phyloP scores from a whole-genome alignment of 2,329 filamentous ascomycete species.

The Diaporthe sp. region DNA sequence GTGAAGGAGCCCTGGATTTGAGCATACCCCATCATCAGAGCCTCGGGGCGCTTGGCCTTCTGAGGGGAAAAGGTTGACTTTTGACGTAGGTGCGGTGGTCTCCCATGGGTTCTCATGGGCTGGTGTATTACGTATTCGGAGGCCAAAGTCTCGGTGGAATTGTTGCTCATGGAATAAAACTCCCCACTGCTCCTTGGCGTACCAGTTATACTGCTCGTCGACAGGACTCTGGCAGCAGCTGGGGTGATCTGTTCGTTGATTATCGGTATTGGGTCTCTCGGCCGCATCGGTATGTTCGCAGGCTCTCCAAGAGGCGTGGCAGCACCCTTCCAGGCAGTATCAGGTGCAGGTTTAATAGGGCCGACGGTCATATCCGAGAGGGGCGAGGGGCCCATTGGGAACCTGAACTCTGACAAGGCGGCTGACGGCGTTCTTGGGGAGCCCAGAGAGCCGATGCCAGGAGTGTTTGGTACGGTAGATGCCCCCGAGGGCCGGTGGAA shows the following conservation, averaged over 20 bases:
- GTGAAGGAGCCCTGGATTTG: slow-evolving; percentile 94
- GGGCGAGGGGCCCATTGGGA: slow-evolving; percentile 64
- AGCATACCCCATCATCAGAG: slow-evolving; percentile 97
- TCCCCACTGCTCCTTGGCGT: slow-evolving; percentile 94
- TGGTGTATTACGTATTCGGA: slow-evolving; percentile 84
- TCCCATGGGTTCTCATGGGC: slow-evolving; percentile 51
- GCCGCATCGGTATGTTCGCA: slow-evolving; percentile 54
- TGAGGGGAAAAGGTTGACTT: slow-evolving; percentile 60
- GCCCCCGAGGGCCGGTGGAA: slow-evolving; percentile 55
- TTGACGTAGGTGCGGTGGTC: slow-evolving; percentile 62
- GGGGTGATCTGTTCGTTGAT: slow-evolving; percentile 70
- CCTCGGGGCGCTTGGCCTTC: slow-evolving; percentile 73
- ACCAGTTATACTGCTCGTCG: slow-evolving; percentile 80
- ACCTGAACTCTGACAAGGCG: slow-evolving; percentile 69
- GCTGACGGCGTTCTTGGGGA: slow-evolving; percentile 59
- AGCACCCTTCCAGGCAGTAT: slow-evolving; percentile 47
- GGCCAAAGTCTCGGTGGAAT: slow-evolving; percentile 91
- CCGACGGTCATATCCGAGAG: slow-evolving; percentile 51
- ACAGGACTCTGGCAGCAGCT: slow-evolving; percentile 78
- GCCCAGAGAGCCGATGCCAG: slow-evolving; percentile 52
- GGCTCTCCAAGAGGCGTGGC: slow-evolving; percentile 51
- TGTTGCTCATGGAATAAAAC: slow-evolving; percentile 94
- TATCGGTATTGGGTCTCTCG: slow-evolving; percentile 61
- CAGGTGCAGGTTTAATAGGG: not conserved
- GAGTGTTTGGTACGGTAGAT: slow-evolving; percentile 62